Evolutionary conservation across 2,329 filamentous ascomycete genomes (phyloP), one percentile per base, ranked within the genome.

Genomic region (Fusarium sp.): DNA sequence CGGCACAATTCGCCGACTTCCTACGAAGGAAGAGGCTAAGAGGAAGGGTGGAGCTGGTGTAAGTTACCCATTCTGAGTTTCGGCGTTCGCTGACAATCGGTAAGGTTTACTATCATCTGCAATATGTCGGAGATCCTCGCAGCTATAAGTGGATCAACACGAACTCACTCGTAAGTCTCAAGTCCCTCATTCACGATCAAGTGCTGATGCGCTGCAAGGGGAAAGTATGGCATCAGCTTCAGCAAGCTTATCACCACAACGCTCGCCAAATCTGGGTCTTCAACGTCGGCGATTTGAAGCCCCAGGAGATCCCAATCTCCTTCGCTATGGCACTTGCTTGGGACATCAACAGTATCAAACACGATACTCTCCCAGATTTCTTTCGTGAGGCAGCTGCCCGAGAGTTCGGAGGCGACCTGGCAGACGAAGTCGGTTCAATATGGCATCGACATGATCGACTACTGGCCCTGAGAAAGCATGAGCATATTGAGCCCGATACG

Each of bases 81-180:
- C 5, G 9, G 4, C 1, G 7, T 14, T 3, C 2, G 1, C 14
- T 45, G 13, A 38, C 8, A 3, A 84, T 38, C 80, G 76, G 0
- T 4, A 4, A 82, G 81, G 73, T 81, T 10, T 86, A 86, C 46
- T 86, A 87, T 65, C 88, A 91, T 69, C 87, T 90, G 42, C 87
- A 91, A 70, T 91, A 90, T 59, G 89, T 91, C 7, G 90, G 90
- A 3, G 84, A 86, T 42, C 88, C 89, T 7, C 83, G 89, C 17
- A 85, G 86, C 76, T 89, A 88, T 75, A 89, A 88, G 57, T 89
- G 87, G 87, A 89, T 90, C 70, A 90, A 91, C 74, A 90, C 87
- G 0, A 89, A 89, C 65, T 86, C 87, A 17, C 79, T 90, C 17
- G 86, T 87, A 75, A 8, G 76, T 29, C 15, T 7, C 4, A 8